These are phyloP conservation scores for Aspergillus tanneri DNA, from an alignment of 2,329 filamentous ascomycete species.

Conservation along the genomic window DNA sequence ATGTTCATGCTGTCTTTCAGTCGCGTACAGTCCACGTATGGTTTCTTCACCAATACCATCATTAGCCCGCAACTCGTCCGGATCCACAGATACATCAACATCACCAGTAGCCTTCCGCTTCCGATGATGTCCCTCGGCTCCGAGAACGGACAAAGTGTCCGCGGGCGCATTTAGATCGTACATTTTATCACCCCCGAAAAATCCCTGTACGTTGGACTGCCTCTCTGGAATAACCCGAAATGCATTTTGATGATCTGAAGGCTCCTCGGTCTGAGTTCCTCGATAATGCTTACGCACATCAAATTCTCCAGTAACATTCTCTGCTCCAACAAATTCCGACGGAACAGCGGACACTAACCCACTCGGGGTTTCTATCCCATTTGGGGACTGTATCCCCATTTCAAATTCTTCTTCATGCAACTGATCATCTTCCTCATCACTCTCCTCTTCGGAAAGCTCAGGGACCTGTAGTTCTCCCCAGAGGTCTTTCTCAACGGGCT, in stretches of 20 bases:
- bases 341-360: conserved; percentile 78
- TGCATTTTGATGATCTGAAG: conserved; percentile 69
- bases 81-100: conserved; percentile 86
- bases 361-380: conserved; percentile 75
- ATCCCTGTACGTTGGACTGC: conserved; percentile 79
- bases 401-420: conserved; percentile 54
- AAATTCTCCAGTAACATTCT: conserved; percentile 80
- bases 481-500: conserved; percentile 79
- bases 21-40: conserved; percentile 76
- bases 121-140: conserved; percentile 70
- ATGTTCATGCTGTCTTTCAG: conserved; percentile 62
- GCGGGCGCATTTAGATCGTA: conserved; percentile 75
- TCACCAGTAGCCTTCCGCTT: conserved; percentile 97
- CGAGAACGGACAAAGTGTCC: conserved; percentile 68
- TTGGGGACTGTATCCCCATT: conserved; percentile 62
- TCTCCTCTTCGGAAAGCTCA: conserved; percentile 67
- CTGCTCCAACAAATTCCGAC: conserved; percentile 72
- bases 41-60: conserved; percentile 84
- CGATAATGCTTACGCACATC: conserved; percentile 83
- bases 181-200: conserved; percentile 91
- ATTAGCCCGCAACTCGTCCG: conserved; percentile 71
- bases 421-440: conserved; percentile 67
- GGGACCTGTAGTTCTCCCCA: conserved; percentile 90
- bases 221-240: conserved; percentile 90
- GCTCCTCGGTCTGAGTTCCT: conserved; percentile 86